Evolutionary conservation across 2,329 filamentous ascomycete species (phyloP).

Genomic region (Chrysoporthe cubensis): DNA sequence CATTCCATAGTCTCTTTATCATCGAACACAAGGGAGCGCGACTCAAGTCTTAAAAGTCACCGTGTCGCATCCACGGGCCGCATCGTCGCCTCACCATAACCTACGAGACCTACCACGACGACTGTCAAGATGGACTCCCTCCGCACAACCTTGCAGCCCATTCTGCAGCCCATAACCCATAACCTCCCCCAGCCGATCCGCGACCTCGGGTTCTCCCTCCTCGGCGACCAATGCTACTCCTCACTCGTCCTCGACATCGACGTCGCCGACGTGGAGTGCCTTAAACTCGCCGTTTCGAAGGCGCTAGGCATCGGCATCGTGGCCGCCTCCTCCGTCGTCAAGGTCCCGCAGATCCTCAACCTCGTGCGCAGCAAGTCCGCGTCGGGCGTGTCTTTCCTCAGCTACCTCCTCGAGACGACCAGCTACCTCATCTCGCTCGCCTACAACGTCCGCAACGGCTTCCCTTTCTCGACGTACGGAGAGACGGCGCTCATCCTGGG

Average conservation of each 20-base stretch:
- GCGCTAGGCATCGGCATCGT: constrained; percentile 93
- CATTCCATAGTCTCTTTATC: background rate
- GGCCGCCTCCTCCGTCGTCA: constrained; percentile 86
- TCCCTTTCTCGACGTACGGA: constrained; percentile 95
- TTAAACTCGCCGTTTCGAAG: constrained; percentile 91
- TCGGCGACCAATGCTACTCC: constrained; percentile 85
- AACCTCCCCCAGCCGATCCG: constrained; percentile 75
- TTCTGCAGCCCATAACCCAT: constrained; percentile 73
- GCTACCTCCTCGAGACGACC: constrained; percentile 89
- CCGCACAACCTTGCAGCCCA: constrained; percentile 65
- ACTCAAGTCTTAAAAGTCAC: too few relatives aligned
- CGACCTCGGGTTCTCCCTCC: constrained; percentile 75
- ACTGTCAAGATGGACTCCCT: constrained; percentile 61
- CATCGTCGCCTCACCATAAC: background rate
- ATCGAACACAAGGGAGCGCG: background rate
- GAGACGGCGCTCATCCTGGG: constrained; percentile 90
- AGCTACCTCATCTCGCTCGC: constrained; percentile 87
- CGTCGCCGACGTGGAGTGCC: constrained; percentile 73
- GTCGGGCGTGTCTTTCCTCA: constrained; percentile 83
- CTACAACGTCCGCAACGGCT: constrained; percentile 89
- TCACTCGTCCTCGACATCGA: constrained; percentile 85
- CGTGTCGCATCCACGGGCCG: background rate
- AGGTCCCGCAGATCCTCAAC: constrained; percentile 96
- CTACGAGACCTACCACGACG: background rate
- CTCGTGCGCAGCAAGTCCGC: constrained; percentile 80